phyloP scores from a whole-genome alignment of 2,329 filamentous ascomycete species.

The Phaeosphaeriaceae sp. region DNA sequence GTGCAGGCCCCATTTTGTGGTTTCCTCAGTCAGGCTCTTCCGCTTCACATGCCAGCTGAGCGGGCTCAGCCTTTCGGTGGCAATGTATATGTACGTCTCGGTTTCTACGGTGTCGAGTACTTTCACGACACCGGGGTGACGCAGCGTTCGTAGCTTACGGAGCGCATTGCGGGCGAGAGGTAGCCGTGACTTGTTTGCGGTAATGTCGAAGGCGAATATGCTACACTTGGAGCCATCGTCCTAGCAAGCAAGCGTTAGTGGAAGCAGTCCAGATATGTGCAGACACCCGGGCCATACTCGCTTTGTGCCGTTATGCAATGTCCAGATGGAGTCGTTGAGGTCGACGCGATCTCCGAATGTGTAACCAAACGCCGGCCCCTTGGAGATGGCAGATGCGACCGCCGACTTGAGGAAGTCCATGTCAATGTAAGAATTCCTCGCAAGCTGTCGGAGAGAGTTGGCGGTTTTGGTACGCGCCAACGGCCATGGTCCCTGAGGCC shows the following conservation, averaged over 20 bases:
- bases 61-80: conserved; percentile 88
- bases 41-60: conserved; percentile 89
- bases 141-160: conserved; percentile 89
- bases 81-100: conserved; percentile 94
- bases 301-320: conserved; percentile 92
- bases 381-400: conserved; percentile 94
- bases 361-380: conserved; percentile 92
- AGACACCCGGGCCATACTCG: conserved; percentile 65
- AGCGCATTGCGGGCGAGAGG: conserved; percentile 92
- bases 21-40: conserved; percentile 88
- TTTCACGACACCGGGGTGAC: conserved; percentile 93
- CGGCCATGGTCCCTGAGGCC: conserved; percentile 19
- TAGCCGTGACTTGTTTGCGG: conserved; percentile 78
- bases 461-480: conserved; percentile 3
- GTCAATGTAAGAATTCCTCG: conserved; percentile 10
- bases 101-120: conserved; percentile 96
- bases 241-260: conserved; percentile 57
- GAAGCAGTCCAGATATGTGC: neutral
- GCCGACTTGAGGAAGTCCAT: conserved; percentile 99
- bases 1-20: conserved; percentile 94
- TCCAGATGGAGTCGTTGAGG: conserved; percentile 93
- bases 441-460: neutral
- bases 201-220: conserved; percentile 94
- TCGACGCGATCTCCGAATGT: conserved; percentile 92
- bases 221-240: conserved; percentile 94